Base-by-base conservation (phyloP, 2,329 filamentous ascomycete species). In the Cytospora schulzeri region DNA sequence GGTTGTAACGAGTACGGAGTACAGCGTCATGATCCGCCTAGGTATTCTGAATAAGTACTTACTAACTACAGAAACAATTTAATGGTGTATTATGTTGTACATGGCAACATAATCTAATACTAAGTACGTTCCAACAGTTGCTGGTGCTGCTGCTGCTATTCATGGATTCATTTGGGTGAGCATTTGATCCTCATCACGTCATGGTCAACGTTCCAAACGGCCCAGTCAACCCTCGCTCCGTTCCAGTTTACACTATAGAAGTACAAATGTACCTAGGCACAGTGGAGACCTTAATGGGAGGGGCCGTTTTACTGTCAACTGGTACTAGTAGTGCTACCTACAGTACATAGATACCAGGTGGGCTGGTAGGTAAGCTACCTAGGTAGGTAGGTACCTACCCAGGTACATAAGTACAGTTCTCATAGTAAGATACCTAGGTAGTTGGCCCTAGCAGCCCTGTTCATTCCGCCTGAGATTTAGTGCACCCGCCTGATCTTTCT, bases 91-190 rank as follows among this genome's bases (percentile, higher is more conserved):
- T n/a, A n/a, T n/a, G n/a, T n/a, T n/a, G n/a, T n/a, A n/a, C 22
- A 45, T 45, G 33, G 19, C 55, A 45, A 22, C 9, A 28, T 28
- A 4, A 12, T 24, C 24, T n/a, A n/a, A n/a, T n/a, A n/a, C n/a
- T n/a, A n/a, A n/a, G n/a, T n/a, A 57, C 55, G n/a, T 57, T 38
- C 55, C 55, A 57, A 41, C 33, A 14, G 55, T 57, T 41, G 55
- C 55, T 38, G 29, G 14, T 35, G 33, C 33, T 14, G 31, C 17
- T 38, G 28, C n/a, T 56, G 29, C 53, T 22, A 33, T 56, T 56
- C 31, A 35, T 56, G 53, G 28, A 54, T 14, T 15, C 4, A 38
- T 38, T 3, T 29, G 26, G 38, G 12, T 41, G 17, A 19, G 41
- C 17, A 14, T 48, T 48, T 48, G 41, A 48, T 48, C 15, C 15